These are phyloP conservation scores for Penicillium sclerotigenum DNA, from an alignment of 2,329 filamentous ascomycete species.

Conservation along the genomic window DNA sequence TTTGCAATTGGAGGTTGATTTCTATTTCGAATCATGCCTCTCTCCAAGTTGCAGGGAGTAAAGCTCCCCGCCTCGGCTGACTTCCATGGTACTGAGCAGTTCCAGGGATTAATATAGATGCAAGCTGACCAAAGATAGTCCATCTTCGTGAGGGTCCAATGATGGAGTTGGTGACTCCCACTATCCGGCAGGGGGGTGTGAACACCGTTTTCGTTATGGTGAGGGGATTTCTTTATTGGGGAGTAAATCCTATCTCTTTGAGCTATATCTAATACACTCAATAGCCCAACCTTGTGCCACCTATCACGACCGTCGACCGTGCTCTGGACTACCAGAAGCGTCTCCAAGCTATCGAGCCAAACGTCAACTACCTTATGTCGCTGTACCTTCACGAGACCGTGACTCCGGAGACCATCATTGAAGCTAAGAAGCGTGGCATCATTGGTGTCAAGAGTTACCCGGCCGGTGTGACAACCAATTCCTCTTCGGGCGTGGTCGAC, in stretches of 20 bases:
- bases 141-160: slow-evolving; percentile 66
- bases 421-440: slow-evolving; percentile 71
- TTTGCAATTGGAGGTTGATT: slow-evolving; percentile 2
- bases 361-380: slow-evolving; percentile 70
- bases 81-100: slow-evolving; percentile 50
- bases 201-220: slow-evolving; percentile 60
- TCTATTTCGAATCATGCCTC: slow-evolving; percentile 24
- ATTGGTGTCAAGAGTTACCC: slow-evolving; percentile 56
- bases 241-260: slow-evolving; percentile 33
- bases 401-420: slow-evolving; percentile 66
- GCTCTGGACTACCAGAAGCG: slow-evolving; percentile 65
- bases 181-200: slow-evolving; percentile 60
- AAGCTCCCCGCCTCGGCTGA: slow-evolving; percentile 64
- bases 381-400: slow-evolving; percentile 64
- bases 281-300: slow-evolving; percentile 64
- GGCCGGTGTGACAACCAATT: slow-evolving; percentile 57
- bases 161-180: slow-evolving; percentile 57
- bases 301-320: slow-evolving; percentile 59
- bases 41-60: slow-evolving; percentile 34
- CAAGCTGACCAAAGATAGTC: slow-evolving; percentile 41
- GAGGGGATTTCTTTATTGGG: slow-evolving; percentile 14
- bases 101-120: slow-evolving; percentile 3
- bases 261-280: slow-evolving; percentile 18
- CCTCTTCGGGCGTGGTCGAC: slow-evolving; percentile 48
- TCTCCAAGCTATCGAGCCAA: slow-evolving; percentile 58